These are phyloP conservation scores for Glonium stellatum DNA, from an alignment of 495 filamentous ascomycete genomes.

Conservation along the genomic window DNA sequence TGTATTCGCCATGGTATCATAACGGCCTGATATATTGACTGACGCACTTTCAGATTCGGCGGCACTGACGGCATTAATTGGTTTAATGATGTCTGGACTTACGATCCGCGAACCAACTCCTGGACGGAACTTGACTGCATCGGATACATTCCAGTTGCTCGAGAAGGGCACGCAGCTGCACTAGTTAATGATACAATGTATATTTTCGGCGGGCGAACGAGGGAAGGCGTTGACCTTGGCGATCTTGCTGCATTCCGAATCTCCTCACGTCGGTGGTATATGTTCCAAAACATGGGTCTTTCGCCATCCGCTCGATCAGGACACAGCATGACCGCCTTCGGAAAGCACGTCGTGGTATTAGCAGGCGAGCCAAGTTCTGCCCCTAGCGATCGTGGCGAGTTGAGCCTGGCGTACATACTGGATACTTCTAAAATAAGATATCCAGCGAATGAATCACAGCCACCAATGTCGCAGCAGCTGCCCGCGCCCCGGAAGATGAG, in stretches of 20 bases:
- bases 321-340: conserved; percentile 93
- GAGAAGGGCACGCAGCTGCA: conserved; percentile 91
- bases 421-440: conserved; percentile 96
- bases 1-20: conserved; percentile 31
- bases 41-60: conserved; percentile 60
- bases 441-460: conserved; percentile 55
- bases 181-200: conserved; percentile 98
- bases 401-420: conserved; percentile 83
- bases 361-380: conserved; percentile 92
- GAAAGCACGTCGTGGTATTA: conserved; percentile 83
- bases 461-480: conserved; percentile 41
- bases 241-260: conserved; percentile 96
- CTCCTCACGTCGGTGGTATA: conserved; percentile 88
- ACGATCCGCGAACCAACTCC: conserved; percentile 70
- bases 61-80: conserved; percentile 89
- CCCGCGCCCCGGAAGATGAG: conserved; percentile 31
- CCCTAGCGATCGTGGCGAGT: conserved; percentile 67
- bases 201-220: conserved; percentile 93
- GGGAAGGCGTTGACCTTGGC: conserved; percentile 84
- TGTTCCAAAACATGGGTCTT: conserved; percentile 99
- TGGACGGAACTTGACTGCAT: conserved; percentile 93
- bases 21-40: conserved; percentile 10
- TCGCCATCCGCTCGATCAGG: conserved; percentile 89
- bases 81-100: conserved; percentile 99
- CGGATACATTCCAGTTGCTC: conserved; percentile 85